These are phyloP conservation scores for Ocimum tenuiflorum DNA, from an alignment of 257 asterid species.

Conservation along the genomic window DNA sequence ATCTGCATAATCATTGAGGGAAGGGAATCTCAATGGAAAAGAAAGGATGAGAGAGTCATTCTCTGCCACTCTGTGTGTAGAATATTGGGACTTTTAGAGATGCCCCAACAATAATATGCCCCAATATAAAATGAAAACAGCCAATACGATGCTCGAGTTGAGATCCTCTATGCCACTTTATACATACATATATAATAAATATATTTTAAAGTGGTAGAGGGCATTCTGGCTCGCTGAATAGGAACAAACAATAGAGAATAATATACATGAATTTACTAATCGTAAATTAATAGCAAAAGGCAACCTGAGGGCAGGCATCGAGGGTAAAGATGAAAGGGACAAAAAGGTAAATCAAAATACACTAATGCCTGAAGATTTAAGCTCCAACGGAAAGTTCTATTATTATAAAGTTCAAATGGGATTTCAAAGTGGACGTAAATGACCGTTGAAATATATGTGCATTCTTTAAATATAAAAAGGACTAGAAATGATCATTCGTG, in stretches of 20 bases:
- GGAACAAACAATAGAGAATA: too few species aligned
- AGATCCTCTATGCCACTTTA: not conserved
- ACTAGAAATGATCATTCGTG: not conserved
- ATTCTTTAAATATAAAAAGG: not conserved
- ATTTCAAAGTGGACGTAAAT: not conserved
- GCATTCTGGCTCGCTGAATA: too few species aligned
- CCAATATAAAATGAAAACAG: not conserved
- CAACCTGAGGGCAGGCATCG: too few species aligned
- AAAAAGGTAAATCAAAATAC: not conserved
- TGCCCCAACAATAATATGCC: not conserved
- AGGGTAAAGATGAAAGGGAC: not conserved
- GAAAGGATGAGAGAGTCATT: not conserved
- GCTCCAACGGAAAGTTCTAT: not conserved
- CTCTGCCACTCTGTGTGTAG: not conserved
- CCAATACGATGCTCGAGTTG: not conserved
- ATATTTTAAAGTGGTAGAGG: too few species aligned
- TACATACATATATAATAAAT: too few species aligned
- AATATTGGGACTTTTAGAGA: conserved; percentile 11
- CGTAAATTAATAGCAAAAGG: not conserved
- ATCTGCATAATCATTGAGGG: not conserved
- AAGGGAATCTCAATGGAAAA: conserved; percentile 15
- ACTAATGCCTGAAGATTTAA: not conserved
- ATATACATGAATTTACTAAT: not conserved
- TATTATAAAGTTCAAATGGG: not conserved
- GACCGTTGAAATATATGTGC: not conserved